These are phyloP conservation scores for Asparagopsis taxiformis DNA, from an alignment of 31 red algal genomes.

Conservation along the genomic window DNA sequence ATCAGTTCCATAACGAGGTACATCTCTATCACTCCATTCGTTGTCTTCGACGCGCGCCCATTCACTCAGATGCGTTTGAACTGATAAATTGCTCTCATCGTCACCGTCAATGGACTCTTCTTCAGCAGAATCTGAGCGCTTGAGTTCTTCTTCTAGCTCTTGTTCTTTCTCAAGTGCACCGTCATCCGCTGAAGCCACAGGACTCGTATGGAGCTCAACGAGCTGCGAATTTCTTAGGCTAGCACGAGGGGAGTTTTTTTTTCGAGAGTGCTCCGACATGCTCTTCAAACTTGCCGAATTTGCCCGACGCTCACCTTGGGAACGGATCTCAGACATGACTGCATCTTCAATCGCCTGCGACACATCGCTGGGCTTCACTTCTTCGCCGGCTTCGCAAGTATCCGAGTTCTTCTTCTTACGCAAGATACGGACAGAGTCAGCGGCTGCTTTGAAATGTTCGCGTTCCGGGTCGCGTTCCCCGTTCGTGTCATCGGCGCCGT, in stretches of 20 bases:
- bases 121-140: not conserved
- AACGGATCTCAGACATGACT: not conserved
- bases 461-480: not conserved
- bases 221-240: not conserved
- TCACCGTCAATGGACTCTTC: not conserved
- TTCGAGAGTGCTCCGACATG: not conserved
- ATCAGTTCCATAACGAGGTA: not conserved
- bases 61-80: conserved; percentile 6
- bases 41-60: conserved; percentile 20
- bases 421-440: not conserved
- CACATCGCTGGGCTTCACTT: not conserved
- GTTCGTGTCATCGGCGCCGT: not conserved
- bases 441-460: not conserved
- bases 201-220: not conserved
- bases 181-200: not conserved
- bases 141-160: not conserved
- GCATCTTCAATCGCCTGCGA: not conserved
- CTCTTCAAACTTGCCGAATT: not conserved
- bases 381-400: not conserved
- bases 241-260: not conserved
- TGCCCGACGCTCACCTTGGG: not conserved
- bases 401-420: not conserved
- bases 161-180: not conserved
- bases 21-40: not conserved
- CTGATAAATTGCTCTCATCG: not conserved